Percentiles rank a stretch among this genome's conserved stretches.
Conservation (phyloP, 2,329 filamentous ascomycete species). For the Clonostachys rosea region DNA sequence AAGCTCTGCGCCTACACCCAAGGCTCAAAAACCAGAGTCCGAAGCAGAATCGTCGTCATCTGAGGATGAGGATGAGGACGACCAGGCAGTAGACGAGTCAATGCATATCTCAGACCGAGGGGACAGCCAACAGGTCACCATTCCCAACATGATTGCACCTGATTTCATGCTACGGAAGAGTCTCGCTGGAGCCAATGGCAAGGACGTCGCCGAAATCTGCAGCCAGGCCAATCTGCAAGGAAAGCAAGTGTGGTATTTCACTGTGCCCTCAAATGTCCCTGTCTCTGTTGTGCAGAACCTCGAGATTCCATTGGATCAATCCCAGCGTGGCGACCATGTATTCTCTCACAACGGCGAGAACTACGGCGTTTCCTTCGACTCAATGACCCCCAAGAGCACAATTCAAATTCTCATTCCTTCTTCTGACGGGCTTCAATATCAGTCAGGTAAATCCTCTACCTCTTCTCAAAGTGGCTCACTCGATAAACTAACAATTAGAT, state of each 20-base stretch:
- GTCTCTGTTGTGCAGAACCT: slow-evolving; percentile 62
- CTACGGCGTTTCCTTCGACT: slow-evolving; percentile 55
- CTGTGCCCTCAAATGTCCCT: slow-evolving; percentile 65
- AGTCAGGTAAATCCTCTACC: slow-evolving; percentile 37
- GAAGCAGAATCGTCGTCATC: slow-evolving; percentile 6
- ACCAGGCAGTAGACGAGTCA: slow-evolving; percentile 26
- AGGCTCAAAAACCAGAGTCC: slow-evolving; percentile 8
- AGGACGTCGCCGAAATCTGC: slow-evolving; percentile 50
- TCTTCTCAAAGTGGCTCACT: not conserved
- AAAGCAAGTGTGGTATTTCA: slow-evolving; percentile 80
- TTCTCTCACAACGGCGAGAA: slow-evolving; percentile 60
- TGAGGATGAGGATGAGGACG: slow-evolving; percentile 18
- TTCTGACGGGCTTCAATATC: slow-evolving; percentile 48
- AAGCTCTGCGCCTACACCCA: slow-evolving; percentile 4
- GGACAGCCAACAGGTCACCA: slow-evolving; percentile 22
- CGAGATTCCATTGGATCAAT: slow-evolving; percentile 53
- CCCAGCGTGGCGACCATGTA: slow-evolving; percentile 45
- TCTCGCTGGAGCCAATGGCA: slow-evolving; percentile 25
- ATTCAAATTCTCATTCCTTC: slow-evolving; percentile 60
- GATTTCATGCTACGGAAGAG: slow-evolving; percentile 50
- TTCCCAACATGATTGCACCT: slow-evolving; percentile 40
- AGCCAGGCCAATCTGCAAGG: slow-evolving; percentile 54
- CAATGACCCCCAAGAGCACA: slow-evolving; percentile 39
- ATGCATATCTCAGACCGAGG: slow-evolving; percentile 28
- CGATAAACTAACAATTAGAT: not conserved